Conservation (phyloP, 352 stramenopile genomes). For the Bremia lactucae region DNA sequence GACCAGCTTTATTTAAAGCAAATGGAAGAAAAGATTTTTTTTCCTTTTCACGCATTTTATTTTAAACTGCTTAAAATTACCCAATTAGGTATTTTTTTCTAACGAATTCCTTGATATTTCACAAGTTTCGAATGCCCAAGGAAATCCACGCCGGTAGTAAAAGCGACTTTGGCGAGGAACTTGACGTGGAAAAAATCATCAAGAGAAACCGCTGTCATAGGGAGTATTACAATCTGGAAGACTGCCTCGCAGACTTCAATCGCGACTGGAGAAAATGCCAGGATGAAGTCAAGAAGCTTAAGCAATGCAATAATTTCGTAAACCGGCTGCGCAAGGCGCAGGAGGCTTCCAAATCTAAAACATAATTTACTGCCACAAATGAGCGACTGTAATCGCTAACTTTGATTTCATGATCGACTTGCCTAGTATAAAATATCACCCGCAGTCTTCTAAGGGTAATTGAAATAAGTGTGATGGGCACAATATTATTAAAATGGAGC, state of each 20-base stretch:
- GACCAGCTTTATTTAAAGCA: no score
- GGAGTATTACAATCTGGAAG: slow-evolving; percentile 81
- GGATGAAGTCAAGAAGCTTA: slow-evolving; percentile 64
- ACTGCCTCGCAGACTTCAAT: slow-evolving; percentile 71
- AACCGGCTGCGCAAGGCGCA: slow-evolving; percentile 41
- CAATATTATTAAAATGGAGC: slow-evolving; percentile 48
- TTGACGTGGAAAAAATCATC: slow-evolving; percentile 81
- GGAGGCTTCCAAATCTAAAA: slow-evolving; percentile 2
- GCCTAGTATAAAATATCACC: background rate
- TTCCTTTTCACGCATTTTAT: no score
- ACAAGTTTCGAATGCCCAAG: no score
- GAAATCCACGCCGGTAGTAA: slow-evolving; percentile 75
- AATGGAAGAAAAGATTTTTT: no score
- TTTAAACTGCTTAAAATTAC: no score
- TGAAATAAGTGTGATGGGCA: slow-evolving; percentile 6
- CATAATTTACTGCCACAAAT: no score
- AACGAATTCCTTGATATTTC: no score
- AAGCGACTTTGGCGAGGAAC: slow-evolving; percentile 65
- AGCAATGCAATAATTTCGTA: slow-evolving; percentile 63
- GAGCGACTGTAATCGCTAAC: background rate
- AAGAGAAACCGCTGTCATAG: slow-evolving; percentile 73
- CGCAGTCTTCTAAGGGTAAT: slow-evolving; percentile 18
- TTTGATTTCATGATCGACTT: background rate
- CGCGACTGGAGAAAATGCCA: slow-evolving; percentile 85
- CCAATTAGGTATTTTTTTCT: no score